Conservation (phyloP, 345 rosid species). For the Sonneratia alba region DNA sequence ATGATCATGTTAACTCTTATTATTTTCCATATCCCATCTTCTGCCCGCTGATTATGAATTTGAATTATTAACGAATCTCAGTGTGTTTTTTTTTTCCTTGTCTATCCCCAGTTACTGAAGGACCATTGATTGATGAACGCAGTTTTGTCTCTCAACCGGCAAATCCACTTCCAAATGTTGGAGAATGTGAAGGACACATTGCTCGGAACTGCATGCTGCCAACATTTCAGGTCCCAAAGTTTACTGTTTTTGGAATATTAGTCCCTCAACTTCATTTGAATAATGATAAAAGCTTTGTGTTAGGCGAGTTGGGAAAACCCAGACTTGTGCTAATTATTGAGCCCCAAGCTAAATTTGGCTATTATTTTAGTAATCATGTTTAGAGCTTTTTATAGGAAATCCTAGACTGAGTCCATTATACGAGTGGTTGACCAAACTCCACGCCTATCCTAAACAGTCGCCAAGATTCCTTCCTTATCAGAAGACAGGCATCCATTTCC, state of each 20-base stretch:
- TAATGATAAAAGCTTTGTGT: neutral
- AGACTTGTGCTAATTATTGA: neutral
- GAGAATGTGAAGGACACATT: neutral
- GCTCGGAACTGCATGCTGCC: neutral
- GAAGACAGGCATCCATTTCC: neutral
- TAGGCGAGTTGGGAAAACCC: neutral
- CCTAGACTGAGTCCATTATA: neutral
- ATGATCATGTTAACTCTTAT: no score
- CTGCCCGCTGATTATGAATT: no score
- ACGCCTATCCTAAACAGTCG: neutral
- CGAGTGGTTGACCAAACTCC: neutral
- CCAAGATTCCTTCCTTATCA: neutral
- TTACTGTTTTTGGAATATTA: neutral
- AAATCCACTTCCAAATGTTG: no score
- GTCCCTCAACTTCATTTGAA: neutral
- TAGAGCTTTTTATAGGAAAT: neutral
- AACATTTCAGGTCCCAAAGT: neutral
- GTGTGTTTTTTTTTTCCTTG: no score
- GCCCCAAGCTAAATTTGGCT: neutral
- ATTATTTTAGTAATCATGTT: neutral
- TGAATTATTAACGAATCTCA: no score
- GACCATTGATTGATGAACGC: no score
- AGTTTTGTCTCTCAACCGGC: no score
- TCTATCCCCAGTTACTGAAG: no score
- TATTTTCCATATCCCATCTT: no score